Evolutionary conservation across 2,329 filamentous ascomycete genomes (phyloP), one percentile per base, ranked within the genome.

Genomic region (Ceratocystis colombiana): DNA sequence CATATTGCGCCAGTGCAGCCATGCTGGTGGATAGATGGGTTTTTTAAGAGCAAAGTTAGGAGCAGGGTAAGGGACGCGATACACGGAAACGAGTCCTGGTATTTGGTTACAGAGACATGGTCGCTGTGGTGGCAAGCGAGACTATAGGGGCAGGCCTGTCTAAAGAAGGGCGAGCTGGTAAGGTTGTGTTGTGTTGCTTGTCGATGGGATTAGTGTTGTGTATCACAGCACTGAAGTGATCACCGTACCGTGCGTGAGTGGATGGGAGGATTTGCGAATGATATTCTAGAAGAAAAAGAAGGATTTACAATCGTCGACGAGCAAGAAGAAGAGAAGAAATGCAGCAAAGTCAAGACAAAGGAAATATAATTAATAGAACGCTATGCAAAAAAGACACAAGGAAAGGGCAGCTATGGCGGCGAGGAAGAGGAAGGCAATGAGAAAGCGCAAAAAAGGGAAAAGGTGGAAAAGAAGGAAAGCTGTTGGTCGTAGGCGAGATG

Each of bases 1-100:
- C 78, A 71, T 81, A 84, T 64, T 82, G 74, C 68, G 76, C 73
- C 67, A 83, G 71, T 17, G 69, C 70, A 37, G 74, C 72, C 75
- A 76, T 77, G 59, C 46, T 70, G 37, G 57, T 48, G 25, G 61
- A 15, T 22, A 20, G 37, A 17, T 62, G 20, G 22, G 6, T 15
- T 1, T 33, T 33, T 33, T 33, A 33, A 33, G 30, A 33, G 15
- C 15, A 53, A 33, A 20, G n/a, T 10, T 4, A 30, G 25, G 28
- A 44, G 33, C 15, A 37, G 44, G 45, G 2, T 1, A 28, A 63
- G 28, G 41, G 17, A 63, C 22, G 28, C 25, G 46, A 50, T 45
- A 22, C 61, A 46, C 44, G 48, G 46, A 63, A 48, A 33, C 61
- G 46, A 59, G 55, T 59, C 55, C 55, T 59, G 55, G 17, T 59